Evolutionary conservation across 179 eudicot species (phyloP), one percentile per base, ranked within the genome.

Genomic region (Corrigiola litoralis): DNA sequence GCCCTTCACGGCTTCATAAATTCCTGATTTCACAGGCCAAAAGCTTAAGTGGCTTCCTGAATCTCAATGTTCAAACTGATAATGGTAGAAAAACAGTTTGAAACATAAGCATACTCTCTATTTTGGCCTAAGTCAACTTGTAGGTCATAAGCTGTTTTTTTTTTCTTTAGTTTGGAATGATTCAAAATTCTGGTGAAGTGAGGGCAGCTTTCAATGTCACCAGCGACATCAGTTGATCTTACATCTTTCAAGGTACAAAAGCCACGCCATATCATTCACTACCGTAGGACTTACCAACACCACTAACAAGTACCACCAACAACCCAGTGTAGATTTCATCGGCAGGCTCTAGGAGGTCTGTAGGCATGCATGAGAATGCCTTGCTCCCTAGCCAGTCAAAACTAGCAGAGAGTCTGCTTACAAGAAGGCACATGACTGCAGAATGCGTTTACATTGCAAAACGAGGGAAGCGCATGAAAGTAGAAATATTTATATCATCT

Each of bases 1-100:
- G 27, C 72, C 80, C 38, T 34, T 56, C 31, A 84, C 47, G 56
- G 97, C 99, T 82, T 94, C 99, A 47, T 74, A 72, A 37, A 94
- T 86, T 54, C 99, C 97, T 94, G 74, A 38, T 50, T 52, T 67
- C 63, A 72, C 76, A 65, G 40, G 46, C 9, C 67, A 58, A 65
- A 44, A 21, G 27, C 8, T 68, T 33, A 10, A 29, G 2, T n/a
- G 17, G 25, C 49, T 37, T 61, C 50, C 33, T 31, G 28, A 18
- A 63, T 40, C 34, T 42, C 6, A 32, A 45, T 23, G 13, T 38
- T 55, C 38, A 4, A 42, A n/a, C 10, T 8, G 42, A 16, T 27
- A 29, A 52, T 9, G 24, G 29, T 58, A 7, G 8, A 5, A 14
- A 4, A 11, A 38, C 10, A 38, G 10, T 2, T 13, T 23, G n/a